These are phyloP conservation scores for Xylaria acuta DNA, from an alignment of 495 filamentous ascomycete genomes.

Conservation along the genomic window DNA sequence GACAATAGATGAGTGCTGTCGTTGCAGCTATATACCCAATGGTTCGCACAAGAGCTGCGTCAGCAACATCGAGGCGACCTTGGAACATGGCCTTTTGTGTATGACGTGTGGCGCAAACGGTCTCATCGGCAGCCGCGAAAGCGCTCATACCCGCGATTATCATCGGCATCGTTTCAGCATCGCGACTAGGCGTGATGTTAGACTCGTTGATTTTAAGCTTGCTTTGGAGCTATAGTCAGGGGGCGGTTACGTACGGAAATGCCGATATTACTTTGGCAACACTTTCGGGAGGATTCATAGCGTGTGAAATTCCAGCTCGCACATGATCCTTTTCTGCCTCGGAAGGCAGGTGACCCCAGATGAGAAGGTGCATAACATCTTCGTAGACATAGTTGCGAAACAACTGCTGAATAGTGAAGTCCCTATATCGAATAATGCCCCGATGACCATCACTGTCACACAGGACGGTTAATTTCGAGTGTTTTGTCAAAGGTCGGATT, in stretches of 20 bases:
- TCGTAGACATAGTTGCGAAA: constrained; percentile 47
- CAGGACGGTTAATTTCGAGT: neutral
- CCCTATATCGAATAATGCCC: constrained; percentile 47
- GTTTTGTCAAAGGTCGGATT: neutral
- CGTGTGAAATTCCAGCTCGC: constrained; percentile 43
- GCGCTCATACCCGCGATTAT: constrained; percentile 33
- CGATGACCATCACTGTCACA: constrained; percentile 36
- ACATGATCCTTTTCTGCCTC: constrained; percentile 45
- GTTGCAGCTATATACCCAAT: constrained; percentile 49
- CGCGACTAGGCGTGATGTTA: constrained; percentile 10
- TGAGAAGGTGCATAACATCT: constrained; percentile 53
- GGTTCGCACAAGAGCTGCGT: constrained; percentile 50
- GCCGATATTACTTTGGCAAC: constrained; percentile 43
- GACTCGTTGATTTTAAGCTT: neutral
- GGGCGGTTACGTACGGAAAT: constrained; percentile 32
- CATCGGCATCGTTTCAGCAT: constrained; percentile 17
- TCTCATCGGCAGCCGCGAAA: constrained; percentile 37
- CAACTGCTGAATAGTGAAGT: constrained; percentile 50
- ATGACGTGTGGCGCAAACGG: constrained; percentile 9
- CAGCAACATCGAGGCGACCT: constrained; percentile 34
- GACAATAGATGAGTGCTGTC: constrained; percentile 45
- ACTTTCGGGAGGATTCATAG: constrained; percentile 43
- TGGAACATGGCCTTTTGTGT: constrained; percentile 38
- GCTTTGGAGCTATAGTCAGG: neutral
- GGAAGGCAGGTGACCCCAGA: constrained; percentile 53